Conservation (phyloP, 495 filamentous ascomycete species). For the Aspergillus mulundensis region DNA sequence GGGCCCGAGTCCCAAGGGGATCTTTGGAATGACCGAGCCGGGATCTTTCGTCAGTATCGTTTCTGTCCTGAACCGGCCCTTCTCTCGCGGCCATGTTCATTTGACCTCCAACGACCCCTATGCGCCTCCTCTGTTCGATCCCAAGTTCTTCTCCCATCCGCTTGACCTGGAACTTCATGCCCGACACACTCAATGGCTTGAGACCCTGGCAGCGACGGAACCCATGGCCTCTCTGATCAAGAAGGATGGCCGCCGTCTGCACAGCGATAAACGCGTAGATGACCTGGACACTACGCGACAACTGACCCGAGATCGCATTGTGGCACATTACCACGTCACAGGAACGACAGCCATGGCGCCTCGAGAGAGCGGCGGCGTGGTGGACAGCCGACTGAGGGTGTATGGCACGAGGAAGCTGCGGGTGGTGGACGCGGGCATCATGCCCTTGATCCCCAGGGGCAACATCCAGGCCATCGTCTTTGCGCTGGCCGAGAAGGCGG, state of each 20-base stretch:
- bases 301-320: not conserved
- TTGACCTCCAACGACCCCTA: conserved; percentile 16
- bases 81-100: conserved; percentile 46
- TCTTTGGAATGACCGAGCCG: conserved; percentile 2
- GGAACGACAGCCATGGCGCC: conserved; percentile 55
- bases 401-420: conserved; percentile 44
- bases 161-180: conserved; percentile 41
- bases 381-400: conserved; percentile 44
- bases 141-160: not conserved
- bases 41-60: conserved; percentile 6
- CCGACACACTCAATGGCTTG: not conserved
- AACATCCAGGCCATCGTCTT: conserved; percentile 54
- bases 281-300: conserved; percentile 32
- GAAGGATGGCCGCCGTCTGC: not conserved
- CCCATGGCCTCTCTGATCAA: conserved; percentile 1
- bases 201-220: not conserved
- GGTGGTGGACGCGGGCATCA: conserved; percentile 54
- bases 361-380: conserved; percentile 34
- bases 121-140: not conserved
- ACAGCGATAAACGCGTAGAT: conserved; percentile 14
- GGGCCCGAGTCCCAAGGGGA: not conserved
- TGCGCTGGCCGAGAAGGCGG: conserved; percentile 51
- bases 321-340: conserved; percentile 22
- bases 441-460: conserved; percentile 47
- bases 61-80: conserved; percentile 49